Evolutionary conservation across 495 filamentous ascomycete genomes (phyloP).

Genomic region (Aspergillus haitiensis): DNA sequence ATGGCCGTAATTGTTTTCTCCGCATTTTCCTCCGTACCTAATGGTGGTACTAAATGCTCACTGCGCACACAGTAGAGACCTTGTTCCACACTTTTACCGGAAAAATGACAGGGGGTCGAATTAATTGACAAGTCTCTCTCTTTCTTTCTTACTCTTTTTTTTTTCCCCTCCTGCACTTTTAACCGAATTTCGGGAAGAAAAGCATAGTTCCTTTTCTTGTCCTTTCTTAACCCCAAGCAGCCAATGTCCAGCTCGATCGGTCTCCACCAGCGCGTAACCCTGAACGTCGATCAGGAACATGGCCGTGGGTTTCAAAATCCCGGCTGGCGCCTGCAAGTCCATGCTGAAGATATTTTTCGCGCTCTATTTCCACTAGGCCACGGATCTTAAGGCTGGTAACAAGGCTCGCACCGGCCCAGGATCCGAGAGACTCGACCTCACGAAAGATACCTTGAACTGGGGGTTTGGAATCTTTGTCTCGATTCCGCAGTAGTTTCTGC

Average conservation of each 20-base stretch:
- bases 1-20: neutral
- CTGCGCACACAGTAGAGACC: too few species aligned
- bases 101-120: neutral
- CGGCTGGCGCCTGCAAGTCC: slow-evolving; percentile 70
- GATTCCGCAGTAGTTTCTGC: slow-evolving; percentile 54
- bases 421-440: slow-evolving; percentile 77
- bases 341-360: slow-evolving; percentile 78
- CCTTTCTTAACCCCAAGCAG: slow-evolving; percentile 66
- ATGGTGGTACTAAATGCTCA: neutral
- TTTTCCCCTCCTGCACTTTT: neutral
- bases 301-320: slow-evolving; percentile 55
- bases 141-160: neutral
- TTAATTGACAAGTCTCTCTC: neutral
- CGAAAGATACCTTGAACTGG: slow-evolving; percentile 61
- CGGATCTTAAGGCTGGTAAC: slow-evolving; percentile 74
- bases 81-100: neutral
- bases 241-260: slow-evolving; percentile 74
- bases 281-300: slow-evolving; percentile 51
- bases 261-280: slow-evolving; percentile 58
- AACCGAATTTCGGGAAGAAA: slow-evolving; percentile 2
- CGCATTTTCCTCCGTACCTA: neutral
- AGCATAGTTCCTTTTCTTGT: neutral
- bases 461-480: slow-evolving; percentile 46
- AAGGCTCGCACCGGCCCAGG: slow-evolving; percentile 88
- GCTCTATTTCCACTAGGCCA: slow-evolving; percentile 78